Conservation (phyloP, 2,329 filamentous ascomycete species). For the Ophiocordyceps camponoti-saundersi region DNA sequence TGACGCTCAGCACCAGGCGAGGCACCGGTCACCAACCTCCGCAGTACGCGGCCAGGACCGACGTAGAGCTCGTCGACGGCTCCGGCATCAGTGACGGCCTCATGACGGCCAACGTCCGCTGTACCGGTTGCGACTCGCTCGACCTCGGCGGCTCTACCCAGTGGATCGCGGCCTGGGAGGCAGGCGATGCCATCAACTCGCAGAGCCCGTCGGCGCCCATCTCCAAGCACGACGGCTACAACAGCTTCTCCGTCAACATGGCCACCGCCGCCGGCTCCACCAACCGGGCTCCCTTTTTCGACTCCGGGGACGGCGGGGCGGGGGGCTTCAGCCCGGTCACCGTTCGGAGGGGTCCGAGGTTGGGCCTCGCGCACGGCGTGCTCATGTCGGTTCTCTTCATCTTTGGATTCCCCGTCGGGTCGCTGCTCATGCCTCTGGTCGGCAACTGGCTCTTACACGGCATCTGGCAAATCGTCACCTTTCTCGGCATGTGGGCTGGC, state of each 20-base stretch:
- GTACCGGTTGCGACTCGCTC: conserved; percentile 33
- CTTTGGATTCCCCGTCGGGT: conserved; percentile 40
- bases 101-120: conserved; percentile 44
- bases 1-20: conserved; percentile 41
- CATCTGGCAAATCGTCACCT: conserved; percentile 33
- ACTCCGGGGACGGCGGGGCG: conserved; percentile 1
- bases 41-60: conserved; percentile 20
- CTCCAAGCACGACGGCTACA: conserved; percentile 25
- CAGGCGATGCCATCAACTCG: conserved; percentile 26
- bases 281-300: conserved; percentile 35
- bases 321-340: background rate
- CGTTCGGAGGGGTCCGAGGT: conserved; percentile 1
- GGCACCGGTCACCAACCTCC: conserved; percentile 32
- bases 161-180: conserved; percentile 41
- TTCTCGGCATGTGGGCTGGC: conserved; percentile 40
- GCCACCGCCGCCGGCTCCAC: conserved; percentile 24
- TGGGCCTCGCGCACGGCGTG: conserved; percentile 29
- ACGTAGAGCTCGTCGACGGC: conserved; percentile 37
- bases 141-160: conserved; percentile 19
- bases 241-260: conserved; percentile 30
- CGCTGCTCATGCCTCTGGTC: conserved; percentile 41
- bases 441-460: conserved; percentile 42
- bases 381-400: conserved; percentile 44
- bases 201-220: conserved; percentile 22
- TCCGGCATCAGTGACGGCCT: conserved; percentile 33